Evolutionary conservation across 129 eudicot genomes (phyloP).

Genomic region (Oenanthe sinensis): DNA sequence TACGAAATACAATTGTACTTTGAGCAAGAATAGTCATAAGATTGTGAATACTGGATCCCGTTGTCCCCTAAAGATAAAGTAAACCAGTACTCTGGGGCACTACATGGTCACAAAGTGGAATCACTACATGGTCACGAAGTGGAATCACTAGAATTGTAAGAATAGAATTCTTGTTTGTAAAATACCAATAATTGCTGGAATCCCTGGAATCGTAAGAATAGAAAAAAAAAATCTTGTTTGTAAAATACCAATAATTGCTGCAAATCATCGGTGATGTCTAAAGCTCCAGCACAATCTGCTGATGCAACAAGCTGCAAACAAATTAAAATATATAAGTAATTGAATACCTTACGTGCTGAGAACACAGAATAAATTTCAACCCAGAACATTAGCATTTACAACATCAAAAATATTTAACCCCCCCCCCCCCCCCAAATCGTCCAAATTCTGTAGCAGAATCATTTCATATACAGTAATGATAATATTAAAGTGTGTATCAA

Average conservation of each 20-base stretch:
- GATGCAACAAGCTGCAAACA: conserved; percentile 77
- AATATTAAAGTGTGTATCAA: neutral
- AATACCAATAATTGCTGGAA: no score
- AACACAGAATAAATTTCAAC: neutral
- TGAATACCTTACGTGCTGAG: conserved; percentile 19
- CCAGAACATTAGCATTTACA: neutral
- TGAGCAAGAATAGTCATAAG: neutral
- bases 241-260: conserved; percentile 71
- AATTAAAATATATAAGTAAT: conserved; percentile 14
- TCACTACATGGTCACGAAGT: neutral
- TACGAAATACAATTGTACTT: neutral
- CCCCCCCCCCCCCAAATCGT: neutral
- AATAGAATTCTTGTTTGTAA: no score
- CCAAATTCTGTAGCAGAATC: neutral
- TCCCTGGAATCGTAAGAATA: neutral
- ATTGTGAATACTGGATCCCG: neutral
- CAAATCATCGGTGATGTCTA: conserved; percentile 88
- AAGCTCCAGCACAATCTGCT: conserved; percentile 98
- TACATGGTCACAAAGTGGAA: neutral
- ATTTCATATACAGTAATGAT: neutral
- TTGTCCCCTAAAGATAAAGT: neutral
- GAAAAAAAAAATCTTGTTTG: neutral
- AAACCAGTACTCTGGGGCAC: neutral
- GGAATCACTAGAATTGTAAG: neutral
- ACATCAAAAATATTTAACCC: neutral